Base-by-base conservation (phyloP, 2,329 filamentous ascomycete genomes). In the Hypomyces perniciosus region DNA sequence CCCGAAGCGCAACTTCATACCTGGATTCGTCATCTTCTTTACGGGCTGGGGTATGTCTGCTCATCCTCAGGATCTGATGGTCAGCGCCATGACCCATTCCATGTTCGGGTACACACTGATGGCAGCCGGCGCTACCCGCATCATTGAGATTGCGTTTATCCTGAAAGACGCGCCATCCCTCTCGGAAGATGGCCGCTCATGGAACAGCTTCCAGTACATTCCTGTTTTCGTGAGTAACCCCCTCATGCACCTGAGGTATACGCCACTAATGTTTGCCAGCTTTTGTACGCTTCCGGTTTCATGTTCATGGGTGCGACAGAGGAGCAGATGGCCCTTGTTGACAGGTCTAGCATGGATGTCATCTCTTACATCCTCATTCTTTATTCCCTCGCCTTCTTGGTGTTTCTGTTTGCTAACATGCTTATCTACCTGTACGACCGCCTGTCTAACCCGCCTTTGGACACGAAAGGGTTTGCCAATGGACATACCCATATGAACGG, bases 221-320 rank as follows among this genome's bases (percentile, higher is more conserved):
- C 75, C 77, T 1, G 69, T 74, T n/a, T 80, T 75, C 52, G 75
- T 79, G 67, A 69, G 88, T 81, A 13, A 38, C 10, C 4, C 20
- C 27, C 1, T n/a, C 27, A 8, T 2, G 10, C 1, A 9, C 6
- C 8, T 39, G 7, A 35, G 8, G 27, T 8, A 0, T n/a, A 42
- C 30, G 13, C 46, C 40, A 50, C 54, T 63, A 50, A 62, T 45
- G 33, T 43, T 4, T 4, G 3, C 1, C 20, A 95, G 90, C 78
- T 97, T 38, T 80, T 99, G 29, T 95, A 88, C 62, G 90, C 91
- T 5, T 87, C 91, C 4, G 93, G 93, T 1, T 96, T 97, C 72
- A 78, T 99, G 38, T 99, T 99, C 73, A 95, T 97, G 90, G 88
- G 90, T 31, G 92, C 93, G 12, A 97, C 90, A 1, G 93, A 97